These are phyloP conservation scores for Talaromyces sp. DNA, from an alignment of 2,329 filamentous ascomycete genomes.

Conservation along the genomic window DNA sequence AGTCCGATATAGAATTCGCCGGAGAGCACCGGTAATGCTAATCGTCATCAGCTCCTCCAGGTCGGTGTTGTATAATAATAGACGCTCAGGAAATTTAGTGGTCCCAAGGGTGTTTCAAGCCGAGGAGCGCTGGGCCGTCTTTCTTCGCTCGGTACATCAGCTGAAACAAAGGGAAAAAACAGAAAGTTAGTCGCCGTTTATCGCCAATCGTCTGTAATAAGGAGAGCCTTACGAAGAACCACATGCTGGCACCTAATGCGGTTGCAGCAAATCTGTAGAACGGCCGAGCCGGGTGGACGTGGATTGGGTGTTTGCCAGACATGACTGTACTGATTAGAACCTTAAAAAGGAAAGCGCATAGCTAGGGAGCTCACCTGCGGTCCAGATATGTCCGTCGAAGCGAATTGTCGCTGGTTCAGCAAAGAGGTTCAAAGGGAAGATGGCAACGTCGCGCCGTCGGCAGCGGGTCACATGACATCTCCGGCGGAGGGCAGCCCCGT, in stretches of 20 bases:
- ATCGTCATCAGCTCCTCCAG: background rate
- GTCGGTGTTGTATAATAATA: background rate
- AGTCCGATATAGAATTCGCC: background rate
- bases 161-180: slow-evolving; percentile 41
- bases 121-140: slow-evolving; percentile 84
- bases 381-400: background rate
- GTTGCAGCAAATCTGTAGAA: slow-evolving; percentile 84
- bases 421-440: background rate
- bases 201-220: background rate
- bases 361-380: background rate
- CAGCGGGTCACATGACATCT: background rate
- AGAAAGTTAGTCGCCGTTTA: background rate
- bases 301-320: slow-evolving; percentile 40
- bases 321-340: slow-evolving; percentile 21
- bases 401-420: slow-evolving; percentile 11
- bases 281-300: slow-evolving; percentile 56
- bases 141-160: slow-evolving; percentile 95
- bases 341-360: background rate
- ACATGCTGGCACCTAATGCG: slow-evolving; percentile 90
- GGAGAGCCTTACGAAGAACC: slow-evolving; percentile 79
- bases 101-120: slow-evolving; percentile 96
- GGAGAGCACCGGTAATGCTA: background rate
- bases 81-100: slow-evolving; percentile 51
- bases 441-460: background rate
- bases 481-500: background rate